A percentile compares a stretch with the other conserved stretches of the same genome.
Evolutionary conservation across 176 grass and related monocot genomes (phyloP).

Genomic region (Tillandsia fasciculata): DNA sequence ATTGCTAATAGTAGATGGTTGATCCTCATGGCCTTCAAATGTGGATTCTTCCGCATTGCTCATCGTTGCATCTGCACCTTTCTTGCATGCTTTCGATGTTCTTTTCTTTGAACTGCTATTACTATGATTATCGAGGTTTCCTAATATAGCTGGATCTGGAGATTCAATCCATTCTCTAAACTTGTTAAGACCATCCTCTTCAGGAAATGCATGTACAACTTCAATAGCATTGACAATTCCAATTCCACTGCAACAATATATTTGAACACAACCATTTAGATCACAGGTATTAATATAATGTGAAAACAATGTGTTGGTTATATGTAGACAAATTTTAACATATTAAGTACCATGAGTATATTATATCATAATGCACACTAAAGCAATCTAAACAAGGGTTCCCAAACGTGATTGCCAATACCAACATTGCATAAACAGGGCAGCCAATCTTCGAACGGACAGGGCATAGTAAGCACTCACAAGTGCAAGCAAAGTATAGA

Average conservation of each 20-base stretch:
- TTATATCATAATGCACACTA: too few relatives aligned
- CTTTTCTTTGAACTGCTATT: constrained; percentile 43
- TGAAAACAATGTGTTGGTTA: too few relatives aligned
- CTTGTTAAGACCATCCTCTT: constrained; percentile 80
- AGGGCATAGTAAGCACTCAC: neutral
- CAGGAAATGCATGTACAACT: constrained; percentile 86
- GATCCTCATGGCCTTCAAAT: constrained; percentile 34
- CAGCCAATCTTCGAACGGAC: neutral
- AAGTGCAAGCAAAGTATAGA: neutral
- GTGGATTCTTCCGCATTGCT: constrained; percentile 17
- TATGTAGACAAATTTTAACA: too few relatives aligned
- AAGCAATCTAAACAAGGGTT: too few relatives aligned
- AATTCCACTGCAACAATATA: constrained; percentile 56
- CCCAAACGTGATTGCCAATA: neutral
- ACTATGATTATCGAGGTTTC: constrained; percentile 43
- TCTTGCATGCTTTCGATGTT: constrained; percentile 28
- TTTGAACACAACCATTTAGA: constrained; percentile 1
- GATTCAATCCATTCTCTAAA: constrained; percentile 98
- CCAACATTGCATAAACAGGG: neutral
- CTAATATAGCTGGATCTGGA: constrained; percentile 76
- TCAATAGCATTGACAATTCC: constrained; percentile 99
- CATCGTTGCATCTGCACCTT: constrained; percentile 29
- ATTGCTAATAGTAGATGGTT: constrained; percentile 31
- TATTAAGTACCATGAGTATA: too few relatives aligned
- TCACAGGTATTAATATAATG: neutral